Conservation (phyloP, 139 green algal species). For the Chlorella vulgaris region DNA sequence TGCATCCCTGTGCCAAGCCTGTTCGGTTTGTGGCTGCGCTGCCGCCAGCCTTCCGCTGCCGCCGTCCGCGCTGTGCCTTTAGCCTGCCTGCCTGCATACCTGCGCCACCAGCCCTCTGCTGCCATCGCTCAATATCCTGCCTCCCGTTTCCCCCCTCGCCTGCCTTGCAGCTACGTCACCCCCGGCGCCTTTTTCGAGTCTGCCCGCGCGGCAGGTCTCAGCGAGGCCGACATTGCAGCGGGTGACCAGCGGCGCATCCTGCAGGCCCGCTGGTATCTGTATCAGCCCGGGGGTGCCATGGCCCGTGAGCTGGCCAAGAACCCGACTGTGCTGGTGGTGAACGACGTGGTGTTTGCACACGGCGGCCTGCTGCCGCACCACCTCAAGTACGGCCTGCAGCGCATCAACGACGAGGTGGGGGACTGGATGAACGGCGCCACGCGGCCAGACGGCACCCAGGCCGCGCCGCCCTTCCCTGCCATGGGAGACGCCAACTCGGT, state of each 20-base stretch:
- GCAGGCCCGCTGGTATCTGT: constrained; percentile 61
- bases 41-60: background rate
- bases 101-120: background rate
- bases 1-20: no score
- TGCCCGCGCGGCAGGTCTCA: constrained; percentile 75
- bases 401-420: constrained; percentile 86
- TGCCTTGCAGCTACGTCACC: constrained; percentile 79
- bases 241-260: constrained; percentile 57
- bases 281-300: constrained; percentile 79
- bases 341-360: constrained; percentile 93
- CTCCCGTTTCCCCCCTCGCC: background rate
- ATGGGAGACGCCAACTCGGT: constrained; percentile 85
- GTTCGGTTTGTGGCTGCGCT: background rate
- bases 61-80: background rate
- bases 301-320: constrained; percentile 85
- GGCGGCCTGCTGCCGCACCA: constrained; percentile 88
- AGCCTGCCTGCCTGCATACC: background rate
- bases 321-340: constrained; percentile 89
- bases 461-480: constrained; percentile 82
- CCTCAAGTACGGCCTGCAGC: constrained; percentile 53
- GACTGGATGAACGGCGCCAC: constrained; percentile 85
- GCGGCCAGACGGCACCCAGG: constrained; percentile 50
- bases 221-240: constrained; percentile 50
- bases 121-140: background rate
- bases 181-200: constrained; percentile 84